Base-by-base conservation (phyloP, 345 rosid species). In the Dipteronia dyeriana region DNA sequence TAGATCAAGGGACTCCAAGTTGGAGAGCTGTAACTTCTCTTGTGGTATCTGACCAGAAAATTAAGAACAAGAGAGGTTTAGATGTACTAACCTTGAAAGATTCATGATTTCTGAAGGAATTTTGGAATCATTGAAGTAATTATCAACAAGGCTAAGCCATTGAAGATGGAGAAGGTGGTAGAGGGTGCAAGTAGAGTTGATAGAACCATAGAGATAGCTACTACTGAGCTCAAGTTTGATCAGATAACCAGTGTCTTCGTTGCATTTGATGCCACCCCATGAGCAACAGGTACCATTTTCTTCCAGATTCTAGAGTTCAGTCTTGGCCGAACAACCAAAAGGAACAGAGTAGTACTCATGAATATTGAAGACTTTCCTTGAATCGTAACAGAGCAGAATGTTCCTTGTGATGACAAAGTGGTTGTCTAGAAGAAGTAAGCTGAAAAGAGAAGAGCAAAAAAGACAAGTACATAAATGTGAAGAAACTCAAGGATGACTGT, bases 331-430 rank as follows among this genome's bases (percentile, higher is more conserved):
- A n/a, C n/a, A n/a, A n/a, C n/a, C n/a, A n/a, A n/a, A n/a, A n/a
- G n/a, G n/a, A n/a, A n/a, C n/a, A 26, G 26, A 26, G 26, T 26
- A 0, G 26, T 1, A 5, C 56, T 26, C 26, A 3, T n/a, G 31
- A 4, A 1, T n/a, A n/a, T n/a, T n/a, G n/a, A 26, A 84, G 77
- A 68, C 80, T 81, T 43, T 72, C n/a, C 68, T 56, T 84, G 74
- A 84, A 76, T 11, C 70, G 66, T 60, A 72, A 20, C 34, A 79
- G 62, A 59, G 84, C 80, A 54, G 73, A 61, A 41, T 49, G 10
- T 41, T 41, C 45, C 1, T 41, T 7, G 45, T 41, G 5, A 9
- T 41, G 78, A 64, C 81, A 79, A 25, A 69, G 77, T 31, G 11
- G 51, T 14, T 20, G 63, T 39, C 9, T 41, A 2, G 56, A 38